Percentiles rank a stretch among this genome's conserved stretches.
Conservation (phyloP, 768 basidiomycete genomes). For the Pleurotus ostreatus region DNA sequence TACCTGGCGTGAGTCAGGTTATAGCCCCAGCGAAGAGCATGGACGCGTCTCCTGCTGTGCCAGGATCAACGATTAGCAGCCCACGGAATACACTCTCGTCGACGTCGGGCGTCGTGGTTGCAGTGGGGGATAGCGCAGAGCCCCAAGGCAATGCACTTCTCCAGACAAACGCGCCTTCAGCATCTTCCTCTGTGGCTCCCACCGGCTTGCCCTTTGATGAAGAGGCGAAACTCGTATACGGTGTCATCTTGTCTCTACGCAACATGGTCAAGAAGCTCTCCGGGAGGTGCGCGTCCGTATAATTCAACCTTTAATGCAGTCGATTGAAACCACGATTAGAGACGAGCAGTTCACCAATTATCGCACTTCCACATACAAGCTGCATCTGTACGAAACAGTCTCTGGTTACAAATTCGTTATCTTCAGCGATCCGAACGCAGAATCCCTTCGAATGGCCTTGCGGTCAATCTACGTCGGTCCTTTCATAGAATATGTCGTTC, state of each 20-base stretch:
- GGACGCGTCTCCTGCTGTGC: conserved; percentile 21
- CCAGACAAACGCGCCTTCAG: conserved; percentile 28
- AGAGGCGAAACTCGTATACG: conserved; percentile 96
- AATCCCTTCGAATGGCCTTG: conserved; percentile 77
- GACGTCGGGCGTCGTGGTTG: conserved; percentile 65
- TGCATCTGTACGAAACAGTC: conserved; percentile 88
- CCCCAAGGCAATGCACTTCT: conserved; percentile 31
- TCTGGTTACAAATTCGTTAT: conserved; percentile 96
- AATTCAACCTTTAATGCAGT: background rate
- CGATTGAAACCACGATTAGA: conserved; percentile 33
- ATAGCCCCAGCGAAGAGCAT: conserved; percentile 31
- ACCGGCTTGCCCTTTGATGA: conserved; percentile 89
- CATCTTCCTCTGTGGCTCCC: conserved; percentile 26
- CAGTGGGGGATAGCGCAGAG: conserved; percentile 39
- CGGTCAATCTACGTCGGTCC: conserved; percentile 92
- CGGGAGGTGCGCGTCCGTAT: conserved; percentile 51
- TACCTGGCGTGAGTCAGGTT: conserved; percentile 77
- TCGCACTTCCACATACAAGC: conserved; percentile 86
- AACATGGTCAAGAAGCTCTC: conserved; percentile 97
- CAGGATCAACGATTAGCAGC: conserved; percentile 41
- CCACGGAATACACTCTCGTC: conserved; percentile 67
- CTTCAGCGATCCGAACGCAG: conserved; percentile 81
- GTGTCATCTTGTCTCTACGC: conserved; percentile 84
- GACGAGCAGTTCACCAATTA: conserved; percentile 91
- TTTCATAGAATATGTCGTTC: conserved; percentile 90